Conservation (phyloP, 768 basidiomycete genomes). For the Rhizopogon vinicolor region DNA sequence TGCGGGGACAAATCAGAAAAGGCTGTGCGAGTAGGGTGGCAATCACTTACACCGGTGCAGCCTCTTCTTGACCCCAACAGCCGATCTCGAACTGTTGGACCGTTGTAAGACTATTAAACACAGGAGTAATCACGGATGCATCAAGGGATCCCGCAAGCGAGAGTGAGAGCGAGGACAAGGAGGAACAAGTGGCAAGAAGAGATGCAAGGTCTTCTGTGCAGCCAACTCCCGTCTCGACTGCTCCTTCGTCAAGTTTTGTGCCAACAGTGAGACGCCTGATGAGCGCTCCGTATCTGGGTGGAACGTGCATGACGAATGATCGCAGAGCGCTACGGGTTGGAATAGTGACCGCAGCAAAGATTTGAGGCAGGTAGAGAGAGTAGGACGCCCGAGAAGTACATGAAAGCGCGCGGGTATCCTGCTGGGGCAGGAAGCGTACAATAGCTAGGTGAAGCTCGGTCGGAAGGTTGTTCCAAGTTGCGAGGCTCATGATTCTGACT, state of each 20-base stretch:
- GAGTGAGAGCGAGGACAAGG: conserved; percentile 30
- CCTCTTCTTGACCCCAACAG: conserved; percentile 28
- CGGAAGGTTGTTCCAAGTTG: conserved; percentile 55
- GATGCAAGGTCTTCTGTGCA: conserved; percentile 45
- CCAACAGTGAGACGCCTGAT: conserved; percentile 44
- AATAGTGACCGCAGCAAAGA: conserved; percentile 57
- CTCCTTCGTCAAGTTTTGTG: conserved; percentile 31
- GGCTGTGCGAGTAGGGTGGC: conserved; percentile 1
- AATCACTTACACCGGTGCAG: conserved; percentile 32
- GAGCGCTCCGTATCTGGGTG: conserved; percentile 47
- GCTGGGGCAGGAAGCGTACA: conserved; percentile 41
- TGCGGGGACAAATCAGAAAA: neutral
- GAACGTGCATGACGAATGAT: conserved; percentile 54
- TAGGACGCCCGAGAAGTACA: conserved; percentile 47
- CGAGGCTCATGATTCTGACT: conserved; percentile 5
- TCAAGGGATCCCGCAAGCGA: conserved; percentile 23
- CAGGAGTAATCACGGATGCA: conserved; percentile 12
- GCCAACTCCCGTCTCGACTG: conserved; percentile 22
- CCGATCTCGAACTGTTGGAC: conserved; percentile 15
- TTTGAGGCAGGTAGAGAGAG: conserved; percentile 48
- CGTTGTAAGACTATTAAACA: conserved; percentile 15
- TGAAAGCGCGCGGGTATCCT: conserved; percentile 45
- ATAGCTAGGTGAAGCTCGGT: conserved; percentile 61
- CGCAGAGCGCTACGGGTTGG: conserved; percentile 39
- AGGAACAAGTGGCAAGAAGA: conserved; percentile 45